A percentile compares a stretch with the other conserved stretches of the same genome.
These are phyloP conservation scores for Mycosphaerella sp. DNA, from an alignment of 2,329 filamentous ascomycete genomes.

Conservation along the genomic window DNA sequence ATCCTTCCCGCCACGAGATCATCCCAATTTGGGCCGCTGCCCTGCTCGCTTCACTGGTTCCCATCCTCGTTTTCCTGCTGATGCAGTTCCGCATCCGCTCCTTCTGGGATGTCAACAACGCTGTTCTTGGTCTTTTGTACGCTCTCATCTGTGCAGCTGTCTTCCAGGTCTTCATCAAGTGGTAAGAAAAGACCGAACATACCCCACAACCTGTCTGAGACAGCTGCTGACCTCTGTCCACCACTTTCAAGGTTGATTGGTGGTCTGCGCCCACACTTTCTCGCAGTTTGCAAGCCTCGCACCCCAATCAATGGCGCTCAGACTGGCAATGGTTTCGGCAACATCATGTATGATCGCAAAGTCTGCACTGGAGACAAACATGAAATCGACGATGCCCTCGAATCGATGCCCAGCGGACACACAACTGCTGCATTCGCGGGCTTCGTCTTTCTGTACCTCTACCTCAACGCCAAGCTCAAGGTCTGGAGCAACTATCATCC, in stretches of 20 bases:
- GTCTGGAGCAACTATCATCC: slow-evolving; percentile 67
- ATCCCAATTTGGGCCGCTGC: slow-evolving; percentile 66
- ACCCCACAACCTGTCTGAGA: too few species aligned
- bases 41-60: slow-evolving; percentile 57
- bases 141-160: slow-evolving; percentile 63
- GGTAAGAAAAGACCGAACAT: slow-evolving; percentile 20
- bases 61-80: slow-evolving; percentile 58
- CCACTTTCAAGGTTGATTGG: slow-evolving; percentile 52
- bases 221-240: background rate
- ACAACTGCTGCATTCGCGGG: slow-evolving; percentile 67
- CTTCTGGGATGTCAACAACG: slow-evolving; percentile 58
- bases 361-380: slow-evolving; percentile 62
- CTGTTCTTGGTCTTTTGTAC: slow-evolving; percentile 62
- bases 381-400: slow-evolving; percentile 62
- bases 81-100: slow-evolving; percentile 46
- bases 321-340: slow-evolving; percentile 47
- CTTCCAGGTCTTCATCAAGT: slow-evolving; percentile 71
- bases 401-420: slow-evolving; percentile 68
- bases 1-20: slow-evolving; percentile 63
- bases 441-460: slow-evolving; percentile 63
- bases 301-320: slow-evolving; percentile 35
- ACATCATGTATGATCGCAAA: slow-evolving; percentile 62
- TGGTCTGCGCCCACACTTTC: slow-evolving; percentile 64
- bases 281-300: slow-evolving; percentile 61
- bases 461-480: slow-evolving; percentile 74